phyloP scores from a whole-genome alignment of 2,329 filamentous ascomycete genomes.

The Esteya vermicola region DNA sequence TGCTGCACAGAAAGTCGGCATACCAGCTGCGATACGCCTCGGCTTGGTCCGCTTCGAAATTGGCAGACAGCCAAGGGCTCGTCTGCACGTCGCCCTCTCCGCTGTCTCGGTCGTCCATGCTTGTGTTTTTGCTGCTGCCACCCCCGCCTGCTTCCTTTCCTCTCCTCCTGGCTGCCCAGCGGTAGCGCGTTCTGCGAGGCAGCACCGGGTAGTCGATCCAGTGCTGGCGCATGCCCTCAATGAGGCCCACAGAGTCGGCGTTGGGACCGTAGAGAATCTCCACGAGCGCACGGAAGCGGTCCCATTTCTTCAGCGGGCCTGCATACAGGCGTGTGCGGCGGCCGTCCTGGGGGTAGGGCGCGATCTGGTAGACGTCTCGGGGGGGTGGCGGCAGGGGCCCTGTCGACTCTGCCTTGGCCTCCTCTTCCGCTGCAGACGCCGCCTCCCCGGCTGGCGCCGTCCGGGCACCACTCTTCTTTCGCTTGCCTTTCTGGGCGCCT shows the following conservation, averaged over 20 bases:
- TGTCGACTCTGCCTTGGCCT: neutral
- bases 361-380: constrained; percentile 3
- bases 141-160: neutral
- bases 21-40: constrained; percentile 18
- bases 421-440: too few species aligned
- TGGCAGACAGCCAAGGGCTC: constrained; percentile 25
- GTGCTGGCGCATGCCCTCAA: constrained; percentile 24
- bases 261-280: constrained; percentile 28
- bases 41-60: constrained; percentile 20
- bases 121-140: neutral
- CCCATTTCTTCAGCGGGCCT: constrained; percentile 22
- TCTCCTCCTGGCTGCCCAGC: constrained; percentile 11
- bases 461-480: too few species aligned
- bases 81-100: constrained; percentile 16
- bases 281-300: constrained; percentile 20
- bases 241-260: constrained; percentile 18
- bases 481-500: too few species aligned
- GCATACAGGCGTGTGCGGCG: constrained; percentile 18
- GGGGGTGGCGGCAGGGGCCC: neutral
- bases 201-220: constrained; percentile 26
- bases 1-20: constrained; percentile 3
- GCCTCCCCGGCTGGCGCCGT: too few species aligned
- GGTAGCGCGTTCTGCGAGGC: constrained; percentile 16
- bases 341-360: constrained; percentile 7
- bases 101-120: neutral